Percentiles rank a stretch among this genome's conserved stretches.
Evolutionary conservation across 352 stramenopile species (phyloP).

Genomic region (Phytophthora pisi): DNA sequence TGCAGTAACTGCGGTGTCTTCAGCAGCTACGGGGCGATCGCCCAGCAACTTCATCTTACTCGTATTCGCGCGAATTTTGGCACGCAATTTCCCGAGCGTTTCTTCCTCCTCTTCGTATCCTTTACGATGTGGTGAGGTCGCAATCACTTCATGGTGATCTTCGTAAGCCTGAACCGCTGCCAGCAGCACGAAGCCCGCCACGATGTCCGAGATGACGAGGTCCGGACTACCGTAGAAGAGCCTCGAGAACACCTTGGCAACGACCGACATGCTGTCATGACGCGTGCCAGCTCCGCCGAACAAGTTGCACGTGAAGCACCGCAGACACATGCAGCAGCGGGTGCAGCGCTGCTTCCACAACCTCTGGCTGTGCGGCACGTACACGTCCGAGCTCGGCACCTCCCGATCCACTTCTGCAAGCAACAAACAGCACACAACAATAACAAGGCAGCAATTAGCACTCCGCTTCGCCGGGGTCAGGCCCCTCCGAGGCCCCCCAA

Average conservation of each 20-base stretch:
- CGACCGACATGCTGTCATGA: conserved; percentile 88
- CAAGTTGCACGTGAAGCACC: conserved; percentile 88
- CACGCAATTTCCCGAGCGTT: conserved; percentile 57
- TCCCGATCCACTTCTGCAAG: conserved; percentile 56
- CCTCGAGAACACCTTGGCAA: conserved; percentile 83
- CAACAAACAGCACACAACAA: neutral
- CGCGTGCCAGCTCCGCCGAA: conserved; percentile 85
- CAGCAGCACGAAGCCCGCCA: conserved; percentile 83
- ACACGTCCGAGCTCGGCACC: conserved; percentile 79
- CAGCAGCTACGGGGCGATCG: conserved; percentile 6
- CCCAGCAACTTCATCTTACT: conserved; percentile 24
- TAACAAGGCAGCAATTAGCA: conserved; percentile 8
- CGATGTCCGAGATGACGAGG: conserved; percentile 89
- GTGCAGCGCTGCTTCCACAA: conserved; percentile 82
- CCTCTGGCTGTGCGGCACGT: conserved; percentile 75
- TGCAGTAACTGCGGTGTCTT: neutral
- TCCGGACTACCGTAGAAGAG: conserved; percentile 89
- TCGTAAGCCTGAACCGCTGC: conserved; percentile 84
- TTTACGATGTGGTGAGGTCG: conserved; percentile 29
- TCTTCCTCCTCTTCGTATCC: conserved; percentile 49
- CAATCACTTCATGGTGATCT: conserved; percentile 46
- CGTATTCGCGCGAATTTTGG: conserved; percentile 41
- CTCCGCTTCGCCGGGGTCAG: neutral
- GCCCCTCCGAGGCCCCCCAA: conserved; percentile 7
- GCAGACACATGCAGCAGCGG: conserved; percentile 77